Base-by-base conservation (phyloP, 2,329 filamentous ascomycete genomes). In the Sarocladium kiliense region DNA sequence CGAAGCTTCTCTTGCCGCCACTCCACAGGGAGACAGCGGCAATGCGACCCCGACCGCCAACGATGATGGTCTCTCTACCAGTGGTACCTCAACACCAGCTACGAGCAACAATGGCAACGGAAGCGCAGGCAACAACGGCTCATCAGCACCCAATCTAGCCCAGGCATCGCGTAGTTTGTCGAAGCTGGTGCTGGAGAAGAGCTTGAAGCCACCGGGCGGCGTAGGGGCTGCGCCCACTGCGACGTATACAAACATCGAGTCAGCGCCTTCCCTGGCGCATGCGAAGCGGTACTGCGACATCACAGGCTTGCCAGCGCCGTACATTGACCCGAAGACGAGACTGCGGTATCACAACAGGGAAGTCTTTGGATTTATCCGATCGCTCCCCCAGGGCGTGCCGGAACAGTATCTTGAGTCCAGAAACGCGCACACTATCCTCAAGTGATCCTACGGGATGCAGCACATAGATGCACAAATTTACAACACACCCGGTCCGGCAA, bases 221-320 rank as follows among this genome's bases (percentile, higher is more conserved):
- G 26, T 27, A 3, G 26, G n/a, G 5, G 42, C 37, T 19, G 87
- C 86, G 0, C 89, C 88, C 0, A 82, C 80, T 30, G 88, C 88
- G 30, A 97, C 94, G 1, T 99, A 97, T 71, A 96, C 91, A 6
- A 97, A 97, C 67, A 95, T 99, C 59, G 94, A 97, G 71, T 91
- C 90, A 49, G 93, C 94, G 2, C 94, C 94, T 37, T 94, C 89
- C 57, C 76, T 97, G 64, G 87, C 87, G 53, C 88, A 91, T 62
- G 83, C 89, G 66, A 91, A 87, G 71, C 89, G 88, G 65, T 99
- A 97, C 72, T 99, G 94, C 76, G 95, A 99, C 71, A 82, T 99
- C 64, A 99, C 94, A 1, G 95, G 94, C 1, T 74, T 99, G 60
- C 84, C 90, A n/a, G 90, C 91, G 27, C 87, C 88, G 5, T 99